Evolutionary conservation across 352 stramenopile genomes (phyloP).

Genomic region (Phytophthora tentaculata): DNA sequence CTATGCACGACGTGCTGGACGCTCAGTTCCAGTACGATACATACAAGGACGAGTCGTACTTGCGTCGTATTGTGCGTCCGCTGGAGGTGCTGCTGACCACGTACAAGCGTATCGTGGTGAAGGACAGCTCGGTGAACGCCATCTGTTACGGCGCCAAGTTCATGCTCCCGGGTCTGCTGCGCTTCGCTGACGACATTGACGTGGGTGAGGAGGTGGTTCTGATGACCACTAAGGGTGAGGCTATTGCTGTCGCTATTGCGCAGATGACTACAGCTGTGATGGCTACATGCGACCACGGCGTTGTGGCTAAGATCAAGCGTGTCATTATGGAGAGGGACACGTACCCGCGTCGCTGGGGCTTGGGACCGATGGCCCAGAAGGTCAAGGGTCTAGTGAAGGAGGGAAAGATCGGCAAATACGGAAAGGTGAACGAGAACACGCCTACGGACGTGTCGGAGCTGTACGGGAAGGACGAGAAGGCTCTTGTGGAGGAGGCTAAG

Average conservation of each 20-base stretch:
- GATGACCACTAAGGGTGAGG: constrained; percentile 99
- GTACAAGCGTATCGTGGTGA: constrained; percentile 99
- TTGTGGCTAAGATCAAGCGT: constrained; percentile 99
- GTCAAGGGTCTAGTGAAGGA: constrained; percentile 99
- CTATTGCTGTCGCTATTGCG: constrained; percentile 98
- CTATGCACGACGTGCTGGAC: constrained; percentile 99
- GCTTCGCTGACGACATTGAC: constrained; percentile 99
- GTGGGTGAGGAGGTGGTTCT: constrained; percentile 99
- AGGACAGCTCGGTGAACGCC: constrained; percentile 99
- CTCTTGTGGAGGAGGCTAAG: constrained; percentile 69
- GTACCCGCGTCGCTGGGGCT: constrained; percentile 98
- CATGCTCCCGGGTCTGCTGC: constrained; percentile 99
- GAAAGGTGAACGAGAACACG: constrained; percentile 90
- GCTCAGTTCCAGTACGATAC: constrained; percentile 99
- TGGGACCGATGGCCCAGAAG: constrained; percentile 99
- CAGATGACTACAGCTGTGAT: constrained; percentile 99
- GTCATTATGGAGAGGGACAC: constrained; percentile 99
- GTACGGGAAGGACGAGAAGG: constrained; percentile 65
- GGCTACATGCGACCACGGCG: constrained; percentile 99
- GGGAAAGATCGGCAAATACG: constrained; percentile 91
- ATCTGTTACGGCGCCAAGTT: constrained; percentile 99
- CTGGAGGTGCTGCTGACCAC: constrained; percentile 98
- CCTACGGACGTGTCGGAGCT: constrained; percentile 76
- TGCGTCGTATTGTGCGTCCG: constrained; percentile 97
- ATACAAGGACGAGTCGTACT: constrained; percentile 99